Conservation (phyloP, 2,329 filamentous ascomycete species). For the Fusarium haematococcum region DNA sequence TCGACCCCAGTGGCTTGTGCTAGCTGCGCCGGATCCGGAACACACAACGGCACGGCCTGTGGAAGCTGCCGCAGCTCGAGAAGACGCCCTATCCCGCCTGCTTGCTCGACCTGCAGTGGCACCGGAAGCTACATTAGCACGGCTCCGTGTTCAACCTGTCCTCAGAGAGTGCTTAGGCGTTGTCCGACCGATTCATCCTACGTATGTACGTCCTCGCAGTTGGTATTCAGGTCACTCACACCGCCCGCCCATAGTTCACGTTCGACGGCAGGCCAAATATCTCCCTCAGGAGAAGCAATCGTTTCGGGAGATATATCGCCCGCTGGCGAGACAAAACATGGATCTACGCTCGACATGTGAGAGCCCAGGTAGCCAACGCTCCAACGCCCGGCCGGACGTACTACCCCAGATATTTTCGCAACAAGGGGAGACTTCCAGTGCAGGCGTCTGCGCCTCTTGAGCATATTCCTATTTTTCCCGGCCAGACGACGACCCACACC, state of each 20-base stretch:
- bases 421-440: rapidly evolving
- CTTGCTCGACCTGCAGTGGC: background rate
- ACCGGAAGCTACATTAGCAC: background rate
- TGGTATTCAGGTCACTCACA: background rate
- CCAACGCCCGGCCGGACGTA: background rate
- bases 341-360: background rate
- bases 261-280: background rate
- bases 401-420: background rate
- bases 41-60: background rate
- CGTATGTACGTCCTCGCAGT: background rate
- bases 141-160: too few species aligned
- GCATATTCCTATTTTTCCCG: background rate
- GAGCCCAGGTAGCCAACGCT: background rate
- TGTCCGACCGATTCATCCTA: background rate
- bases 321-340: background rate
- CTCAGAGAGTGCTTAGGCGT: background rate
- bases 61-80: background rate
- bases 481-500: background rate
- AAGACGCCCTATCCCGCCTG: background rate
- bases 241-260: background rate
- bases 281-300: too few species aligned
- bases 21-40: background rate
- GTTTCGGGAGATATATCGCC: too few species aligned
- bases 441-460: too few species aligned
- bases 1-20: background rate